Conservation (phyloP, 1,284 basidiomycete species). For the Agaricales sp. region DNA sequence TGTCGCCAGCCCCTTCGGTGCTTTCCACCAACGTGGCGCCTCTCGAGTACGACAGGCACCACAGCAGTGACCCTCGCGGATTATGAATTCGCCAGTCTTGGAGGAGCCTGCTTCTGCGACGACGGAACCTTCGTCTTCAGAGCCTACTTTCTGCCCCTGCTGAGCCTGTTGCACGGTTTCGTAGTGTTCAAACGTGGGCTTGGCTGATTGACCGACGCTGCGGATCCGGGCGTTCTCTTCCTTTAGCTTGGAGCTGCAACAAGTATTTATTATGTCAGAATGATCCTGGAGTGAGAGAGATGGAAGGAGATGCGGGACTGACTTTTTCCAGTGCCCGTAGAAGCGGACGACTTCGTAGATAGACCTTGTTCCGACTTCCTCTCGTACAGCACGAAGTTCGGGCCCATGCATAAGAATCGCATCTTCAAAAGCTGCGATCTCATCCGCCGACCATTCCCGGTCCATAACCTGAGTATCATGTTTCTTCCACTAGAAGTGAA, state of each 20-base stretch:
- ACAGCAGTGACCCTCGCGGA: constrained; percentile 25
- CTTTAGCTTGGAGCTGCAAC: constrained; percentile 49
- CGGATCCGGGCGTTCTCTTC: constrained; percentile 52
- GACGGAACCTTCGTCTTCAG: constrained; percentile 71
- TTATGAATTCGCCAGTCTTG: constrained; percentile 32
- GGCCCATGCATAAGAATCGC: constrained; percentile 62
- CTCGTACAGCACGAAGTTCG: constrained; percentile 69
- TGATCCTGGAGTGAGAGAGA: constrained; percentile 3
- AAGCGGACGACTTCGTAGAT: constrained; percentile 75
- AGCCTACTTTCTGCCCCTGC: constrained; percentile 29
- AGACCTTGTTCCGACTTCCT: constrained; percentile 61
- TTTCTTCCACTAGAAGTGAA: constrained; percentile 58
- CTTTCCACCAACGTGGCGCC: constrained; percentile 77
- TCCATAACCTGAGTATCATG: constrained; percentile 58
- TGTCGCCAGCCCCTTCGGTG: constrained; percentile 65
- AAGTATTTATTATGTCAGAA: no score
- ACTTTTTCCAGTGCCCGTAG: constrained; percentile 85
- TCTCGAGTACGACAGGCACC: constrained; percentile 72
- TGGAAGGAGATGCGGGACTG: constrained; percentile 12
- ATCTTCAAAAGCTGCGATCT: constrained; percentile 67
- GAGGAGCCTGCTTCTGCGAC: constrained; percentile 44
- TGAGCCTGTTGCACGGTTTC: constrained; percentile 25
- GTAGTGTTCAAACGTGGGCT: constrained; percentile 30
- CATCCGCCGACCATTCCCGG: constrained; percentile 62
- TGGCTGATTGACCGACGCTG: constrained; percentile 11